These are phyloP conservation scores for Tuber aestivum DNA, from an alignment of 495 filamentous ascomycete genomes.

Conservation along the genomic window DNA sequence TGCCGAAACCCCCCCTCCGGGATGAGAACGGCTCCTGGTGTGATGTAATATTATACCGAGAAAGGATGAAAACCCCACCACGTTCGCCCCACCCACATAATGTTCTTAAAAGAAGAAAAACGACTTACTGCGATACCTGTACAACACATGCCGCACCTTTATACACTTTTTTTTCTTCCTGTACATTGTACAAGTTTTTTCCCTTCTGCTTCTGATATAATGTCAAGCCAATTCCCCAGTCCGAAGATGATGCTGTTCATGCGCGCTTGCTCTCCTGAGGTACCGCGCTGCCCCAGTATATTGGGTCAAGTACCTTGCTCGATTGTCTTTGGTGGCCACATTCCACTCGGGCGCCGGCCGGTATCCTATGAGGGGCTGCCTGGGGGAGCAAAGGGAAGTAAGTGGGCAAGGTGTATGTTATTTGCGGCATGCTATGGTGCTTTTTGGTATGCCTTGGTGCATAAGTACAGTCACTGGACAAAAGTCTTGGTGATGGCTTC, in stretches of 20 bases:
- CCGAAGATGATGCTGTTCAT: neutral
- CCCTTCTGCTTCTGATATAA: neutral
- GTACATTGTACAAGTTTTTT: neutral
- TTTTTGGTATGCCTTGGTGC: neutral
- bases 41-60: neutral
- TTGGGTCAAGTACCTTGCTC: neutral
- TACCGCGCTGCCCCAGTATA: neutral
- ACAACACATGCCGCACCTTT: neutral
- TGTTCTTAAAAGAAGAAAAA: too few relatives aligned
- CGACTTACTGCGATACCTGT: neutral
- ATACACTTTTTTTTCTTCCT: neutral
- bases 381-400: neutral
- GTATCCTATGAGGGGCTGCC: neutral
- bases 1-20: too few relatives aligned
- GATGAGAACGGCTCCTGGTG: neutral
- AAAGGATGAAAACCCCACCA: neutral
- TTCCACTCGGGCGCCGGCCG: neutral
- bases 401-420: neutral
- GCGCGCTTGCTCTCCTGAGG: neutral
- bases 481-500: too few relatives aligned
- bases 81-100: neutral
- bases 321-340: neutral
- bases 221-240: neutral
- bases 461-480: too few relatives aligned
- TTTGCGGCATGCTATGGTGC: neutral